Conservation (phyloP, 2,329 filamentous ascomycete species). For the Cercospora sojina region DNA sequence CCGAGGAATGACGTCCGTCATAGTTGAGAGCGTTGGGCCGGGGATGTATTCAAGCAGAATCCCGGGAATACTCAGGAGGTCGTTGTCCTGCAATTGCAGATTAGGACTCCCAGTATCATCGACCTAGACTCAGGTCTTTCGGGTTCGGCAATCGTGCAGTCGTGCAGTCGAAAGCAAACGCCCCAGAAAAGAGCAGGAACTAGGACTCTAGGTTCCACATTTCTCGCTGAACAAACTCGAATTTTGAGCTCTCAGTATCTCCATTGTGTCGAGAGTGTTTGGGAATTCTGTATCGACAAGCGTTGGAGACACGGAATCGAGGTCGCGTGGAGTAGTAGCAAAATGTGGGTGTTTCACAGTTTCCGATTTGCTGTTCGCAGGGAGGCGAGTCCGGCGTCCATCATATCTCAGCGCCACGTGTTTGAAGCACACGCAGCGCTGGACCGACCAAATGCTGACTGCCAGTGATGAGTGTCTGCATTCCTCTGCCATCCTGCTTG, state of each 20-base stretch:
- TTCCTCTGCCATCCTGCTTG: background rate
- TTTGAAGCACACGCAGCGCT: conserved; percentile 7
- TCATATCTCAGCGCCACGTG: background rate
- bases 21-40: conserved; percentile 4
- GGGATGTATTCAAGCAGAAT: background rate
- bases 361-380: background rate
- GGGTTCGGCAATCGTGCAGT: background rate
- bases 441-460: conserved; percentile 26
- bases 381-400: background rate
- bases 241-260: background rate
- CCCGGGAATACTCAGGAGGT: background rate
- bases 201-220: background rate
- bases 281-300: background rate
- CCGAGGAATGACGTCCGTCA: conserved; percentile 3
- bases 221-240: background rate
- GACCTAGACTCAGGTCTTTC: background rate
- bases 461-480: conserved; percentile 23
- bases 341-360: background rate
- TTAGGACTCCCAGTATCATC: background rate
- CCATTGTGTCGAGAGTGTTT: background rate
- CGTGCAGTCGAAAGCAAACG: background rate
- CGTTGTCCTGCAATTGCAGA: background rate
- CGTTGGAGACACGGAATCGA: background rate
- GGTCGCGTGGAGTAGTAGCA: background rate
- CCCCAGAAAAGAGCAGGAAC: background rate